Conservation (phyloP, 192 early-diverging fungal species). For the Chytriomyces sp. region DNA sequence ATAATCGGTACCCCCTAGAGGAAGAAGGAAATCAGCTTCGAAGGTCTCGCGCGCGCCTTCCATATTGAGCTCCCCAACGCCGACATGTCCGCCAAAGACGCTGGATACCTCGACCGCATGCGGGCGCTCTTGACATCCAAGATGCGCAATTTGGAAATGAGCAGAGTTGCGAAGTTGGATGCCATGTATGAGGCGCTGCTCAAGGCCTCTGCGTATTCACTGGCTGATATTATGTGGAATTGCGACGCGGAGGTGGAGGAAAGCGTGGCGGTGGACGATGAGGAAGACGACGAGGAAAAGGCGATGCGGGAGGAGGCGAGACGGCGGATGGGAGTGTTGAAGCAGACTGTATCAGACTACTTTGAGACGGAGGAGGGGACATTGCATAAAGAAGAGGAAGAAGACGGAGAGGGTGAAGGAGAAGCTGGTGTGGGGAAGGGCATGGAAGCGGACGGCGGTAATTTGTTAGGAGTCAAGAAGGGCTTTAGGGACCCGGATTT, state of each 20-base stretch:
- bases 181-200: conserved; percentile 25
- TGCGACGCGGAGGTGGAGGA: not conserved
- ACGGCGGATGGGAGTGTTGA: not conserved
- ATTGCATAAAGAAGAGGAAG: not conserved
- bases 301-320: not conserved
- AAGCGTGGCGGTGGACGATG: not conserved
- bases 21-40: conserved; percentile 30
- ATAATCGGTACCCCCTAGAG: not conserved
- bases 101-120: conserved; percentile 19
- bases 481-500: conserved; percentile 24
- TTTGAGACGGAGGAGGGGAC: conserved; percentile 26
- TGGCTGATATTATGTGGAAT: conserved; percentile 4
- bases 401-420: not conserved
- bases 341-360: conserved; percentile 3
- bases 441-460: not conserved
- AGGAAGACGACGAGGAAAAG: conserved; percentile 11
- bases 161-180: conserved; percentile 37
- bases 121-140: conserved; percentile 16
- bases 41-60: conserved; percentile 12
- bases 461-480: conserved; percentile 9
- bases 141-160: conserved; percentile 19
- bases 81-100: not conserved
- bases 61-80: conserved; percentile 22
- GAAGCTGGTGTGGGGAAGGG: not conserved
- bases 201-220: not conserved